A percentile compares a stretch with the other conserved stretches of the same genome.
Conservation (phyloP, 345 rosid species). For the Moricandia arvensis region DNA sequence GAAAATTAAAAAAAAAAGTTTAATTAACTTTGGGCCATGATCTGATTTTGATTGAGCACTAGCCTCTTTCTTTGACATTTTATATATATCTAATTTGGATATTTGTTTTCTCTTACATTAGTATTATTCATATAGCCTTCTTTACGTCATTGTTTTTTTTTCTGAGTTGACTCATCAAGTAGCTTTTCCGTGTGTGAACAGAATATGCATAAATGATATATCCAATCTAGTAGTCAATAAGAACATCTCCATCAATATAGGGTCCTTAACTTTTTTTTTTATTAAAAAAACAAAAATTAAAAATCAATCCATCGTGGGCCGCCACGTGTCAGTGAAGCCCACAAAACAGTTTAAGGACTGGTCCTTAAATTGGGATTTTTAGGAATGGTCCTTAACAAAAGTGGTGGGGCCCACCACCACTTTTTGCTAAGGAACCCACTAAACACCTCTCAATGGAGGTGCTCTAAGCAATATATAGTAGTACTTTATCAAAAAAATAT, state of each 20-base stretch:
- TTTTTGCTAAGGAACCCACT: too few species aligned
- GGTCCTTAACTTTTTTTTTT: too few species aligned
- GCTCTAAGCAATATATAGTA: background rate
- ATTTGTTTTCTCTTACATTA: background rate
- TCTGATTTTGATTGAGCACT: slow-evolving; percentile 31
- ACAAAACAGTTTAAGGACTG: too few species aligned
- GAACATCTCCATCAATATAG: too few species aligned
- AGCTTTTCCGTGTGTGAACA: slow-evolving; percentile 21
- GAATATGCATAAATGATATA: background rate
- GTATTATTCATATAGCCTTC: background rate
- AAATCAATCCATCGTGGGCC: too few species aligned
- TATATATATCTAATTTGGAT: slow-evolving; percentile 1
- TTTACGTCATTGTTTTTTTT: background rate
- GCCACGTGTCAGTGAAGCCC: too few species aligned
- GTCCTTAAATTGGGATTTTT: too few species aligned
- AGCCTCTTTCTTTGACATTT: slow-evolving; percentile 41
- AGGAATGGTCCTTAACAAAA: too few species aligned
- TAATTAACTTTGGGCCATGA: slow-evolving; percentile 14
- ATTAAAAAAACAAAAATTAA: too few species aligned
- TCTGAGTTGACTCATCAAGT: background rate
- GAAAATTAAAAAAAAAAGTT: slow-evolving; percentile 6
- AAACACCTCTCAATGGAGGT: too few species aligned
- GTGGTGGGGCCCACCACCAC: too few species aligned
- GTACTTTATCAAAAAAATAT: too few species aligned
- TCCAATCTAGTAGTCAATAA: slow-evolving; percentile 1